Base-by-base conservation (phyloP, 176 grass and related monocot genomes). In the Zea luxurians region DNA sequence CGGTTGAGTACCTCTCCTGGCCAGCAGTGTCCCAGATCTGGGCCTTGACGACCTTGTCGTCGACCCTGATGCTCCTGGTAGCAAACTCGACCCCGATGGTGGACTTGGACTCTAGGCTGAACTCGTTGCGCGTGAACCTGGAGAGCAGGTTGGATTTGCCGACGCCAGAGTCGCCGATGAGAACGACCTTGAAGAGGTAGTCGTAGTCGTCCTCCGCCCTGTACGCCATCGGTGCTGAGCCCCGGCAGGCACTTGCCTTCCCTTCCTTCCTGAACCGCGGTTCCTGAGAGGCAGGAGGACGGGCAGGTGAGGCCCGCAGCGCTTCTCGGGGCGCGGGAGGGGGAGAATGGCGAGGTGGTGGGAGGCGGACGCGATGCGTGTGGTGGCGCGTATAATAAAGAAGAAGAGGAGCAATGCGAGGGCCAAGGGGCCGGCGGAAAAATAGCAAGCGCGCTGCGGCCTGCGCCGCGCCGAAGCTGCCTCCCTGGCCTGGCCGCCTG, bases 21-120 rank as follows among this genome's bases (percentile, higher is more conserved):
- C 87, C 91, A 52, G 87, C 87, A 78, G 91, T 93, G 84, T 93
- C 91, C 91, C 91, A 93, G 72, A 93, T 93, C 84, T 93, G 87
- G 58, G 82, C 87, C 84, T 93, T 93, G 84, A 93, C 84, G 75
- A 90, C 84, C 91, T 87, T 87, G 37, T 62, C 87, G 48, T 87
- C 87, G 69, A 90, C 89, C 58, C 76, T 59, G 64, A 97, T 84
- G 78, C 83, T 97, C 71, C 90, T 66, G 5, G 93, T 97, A 58
- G 93, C 90, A 77, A 97, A 97, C 86, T 93, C 90, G 64, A 93
- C 90, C 21, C 90, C 93, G 70, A 97, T 97, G 86, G 93, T 97
- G 86, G 93, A 93, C 67, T 93, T 97, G 38, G 90, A 91, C 83
- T 97, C 90, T 71, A 93, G 88, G 81, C 90, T 97, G 77, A 93